Evolutionary conservation across 345 rosid species (phyloP).

Genomic region (Trapa bicornis): DNA sequence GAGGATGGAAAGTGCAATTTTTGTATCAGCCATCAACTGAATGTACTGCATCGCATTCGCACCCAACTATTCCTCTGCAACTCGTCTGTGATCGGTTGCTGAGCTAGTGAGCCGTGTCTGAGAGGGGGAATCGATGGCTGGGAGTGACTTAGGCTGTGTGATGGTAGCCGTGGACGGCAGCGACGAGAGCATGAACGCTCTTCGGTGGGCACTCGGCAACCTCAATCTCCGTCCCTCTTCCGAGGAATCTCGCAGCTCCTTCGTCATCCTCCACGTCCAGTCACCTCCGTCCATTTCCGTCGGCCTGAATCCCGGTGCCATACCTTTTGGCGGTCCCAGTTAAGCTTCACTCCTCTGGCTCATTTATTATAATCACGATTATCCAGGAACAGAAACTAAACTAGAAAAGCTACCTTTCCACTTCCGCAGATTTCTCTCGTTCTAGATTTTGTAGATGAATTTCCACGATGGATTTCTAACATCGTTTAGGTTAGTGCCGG

Average conservation of each 20-base stretch:
- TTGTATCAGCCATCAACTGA: background rate
- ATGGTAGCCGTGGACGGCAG: conserved; percentile 77
- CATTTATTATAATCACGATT: background rate
- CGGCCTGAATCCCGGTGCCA: conserved; percentile 65
- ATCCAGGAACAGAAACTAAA: too few relatives aligned
- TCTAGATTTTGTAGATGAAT: too few relatives aligned
- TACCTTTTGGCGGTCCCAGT: conserved; percentile 97
- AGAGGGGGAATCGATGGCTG: background rate
- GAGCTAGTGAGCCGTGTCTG: background rate
- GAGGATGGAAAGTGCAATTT: background rate
- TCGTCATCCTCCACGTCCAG: conserved; percentile 67
- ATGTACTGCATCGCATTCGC: too few relatives aligned
- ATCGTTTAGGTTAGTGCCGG: too few relatives aligned
- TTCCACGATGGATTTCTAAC: too few relatives aligned
- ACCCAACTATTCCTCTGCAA: background rate
- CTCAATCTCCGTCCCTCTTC: conserved; percentile 55
- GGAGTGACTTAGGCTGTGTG: conserved; percentile 30
- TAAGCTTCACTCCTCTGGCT: background rate
- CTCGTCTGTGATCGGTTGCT: background rate
- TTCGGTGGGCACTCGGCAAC: conserved; percentile 67
- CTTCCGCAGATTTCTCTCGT: background rate
- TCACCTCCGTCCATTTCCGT: conserved; percentile 65
- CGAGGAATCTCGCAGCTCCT: conserved; percentile 25
- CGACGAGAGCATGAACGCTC: conserved; percentile 84
- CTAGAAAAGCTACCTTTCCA: too few relatives aligned